A percentile compares a stretch with the other conserved stretches of the same genome.
Evolutionary conservation across 768 basidiomycete genomes (phyloP).

Genomic region (Mycena polygramma): DNA sequence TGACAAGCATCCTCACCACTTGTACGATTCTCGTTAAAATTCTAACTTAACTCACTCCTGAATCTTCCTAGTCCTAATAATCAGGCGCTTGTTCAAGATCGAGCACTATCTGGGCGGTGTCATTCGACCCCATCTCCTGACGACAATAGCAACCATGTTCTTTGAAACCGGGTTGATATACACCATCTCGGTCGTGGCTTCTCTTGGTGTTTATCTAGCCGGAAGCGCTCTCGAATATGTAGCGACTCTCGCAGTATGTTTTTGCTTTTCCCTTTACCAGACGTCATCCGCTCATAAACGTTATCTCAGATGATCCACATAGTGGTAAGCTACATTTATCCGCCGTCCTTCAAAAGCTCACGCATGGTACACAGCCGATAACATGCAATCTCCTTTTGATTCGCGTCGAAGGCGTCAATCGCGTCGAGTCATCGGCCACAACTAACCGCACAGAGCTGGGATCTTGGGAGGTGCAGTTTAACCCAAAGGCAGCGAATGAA

Average conservation of each 20-base stretch:
- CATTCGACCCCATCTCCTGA: slow-evolving; percentile 10
- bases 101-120: neutral
- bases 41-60: neutral
- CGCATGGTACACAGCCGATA: slow-evolving; percentile 15
- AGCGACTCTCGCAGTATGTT: slow-evolving; percentile 19
- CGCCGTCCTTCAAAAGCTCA: neutral
- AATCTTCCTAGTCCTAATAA: slow-evolving; percentile 13
- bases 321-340: neutral
- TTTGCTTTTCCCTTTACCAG: neutral
- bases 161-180: slow-evolving; percentile 29
- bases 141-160: slow-evolving; percentile 12
- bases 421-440: neutral
- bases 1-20: slow-evolving; percentile 24
- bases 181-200: slow-evolving; percentile 21
- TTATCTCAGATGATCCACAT: neutral
- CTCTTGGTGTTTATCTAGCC: slow-evolving; percentile 18
- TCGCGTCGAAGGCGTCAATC: slow-evolving; percentile 7
- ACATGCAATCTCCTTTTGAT: slow-evolving; percentile 28
- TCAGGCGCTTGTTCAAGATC: neutral
- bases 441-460: too few species aligned
- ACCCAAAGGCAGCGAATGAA: neutral
- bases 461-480: neutral
- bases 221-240: slow-evolving; percentile 26
- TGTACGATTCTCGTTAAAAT: slow-evolving; percentile 4
- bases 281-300: neutral